Conservation (phyloP, 306 rosid genomes). For the Gillenia trifoliata region DNA sequence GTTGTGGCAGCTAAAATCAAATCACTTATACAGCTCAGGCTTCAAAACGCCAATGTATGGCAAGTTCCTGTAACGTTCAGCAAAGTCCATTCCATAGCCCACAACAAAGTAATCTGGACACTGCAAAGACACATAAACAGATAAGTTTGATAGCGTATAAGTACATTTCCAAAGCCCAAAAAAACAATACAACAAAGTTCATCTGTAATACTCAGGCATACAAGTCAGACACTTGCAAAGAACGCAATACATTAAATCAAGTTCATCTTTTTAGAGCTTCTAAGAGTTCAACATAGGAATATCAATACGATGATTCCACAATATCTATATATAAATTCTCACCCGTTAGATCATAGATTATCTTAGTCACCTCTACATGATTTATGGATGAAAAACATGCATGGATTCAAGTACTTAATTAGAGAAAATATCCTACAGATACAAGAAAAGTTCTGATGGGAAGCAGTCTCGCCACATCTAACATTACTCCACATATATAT, state of each 20-base stretch:
- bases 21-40: constrained; percentile 59
- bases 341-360: not conserved
- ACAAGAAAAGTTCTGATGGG: not conserved
- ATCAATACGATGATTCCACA: not conserved
- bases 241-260: not conserved
- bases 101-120: constrained; percentile 84
- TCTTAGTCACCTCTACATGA: not conserved
- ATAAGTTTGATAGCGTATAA: not conserved
- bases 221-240: not conserved
- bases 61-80: constrained; percentile 72
- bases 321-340: not conserved
- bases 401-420: not conserved
- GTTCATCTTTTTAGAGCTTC: not conserved
- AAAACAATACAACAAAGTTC: not conserved
- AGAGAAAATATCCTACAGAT: not conserved
- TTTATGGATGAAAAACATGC: not conserved
- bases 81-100: constrained; percentile 90
- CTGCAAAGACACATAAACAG: constrained; percentile 41
- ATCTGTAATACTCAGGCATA: not conserved
- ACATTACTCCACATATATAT: not conserved
- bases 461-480: too few relatives aligned
- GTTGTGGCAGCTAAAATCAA: not conserved
- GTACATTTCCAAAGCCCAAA: not conserved
- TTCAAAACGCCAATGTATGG: constrained; percentile 87
- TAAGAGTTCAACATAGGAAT: not conserved